Evolutionary conservation across 164 flowering plant genomes (phyloP).

Genomic region (Platanus orientalis): DNA sequence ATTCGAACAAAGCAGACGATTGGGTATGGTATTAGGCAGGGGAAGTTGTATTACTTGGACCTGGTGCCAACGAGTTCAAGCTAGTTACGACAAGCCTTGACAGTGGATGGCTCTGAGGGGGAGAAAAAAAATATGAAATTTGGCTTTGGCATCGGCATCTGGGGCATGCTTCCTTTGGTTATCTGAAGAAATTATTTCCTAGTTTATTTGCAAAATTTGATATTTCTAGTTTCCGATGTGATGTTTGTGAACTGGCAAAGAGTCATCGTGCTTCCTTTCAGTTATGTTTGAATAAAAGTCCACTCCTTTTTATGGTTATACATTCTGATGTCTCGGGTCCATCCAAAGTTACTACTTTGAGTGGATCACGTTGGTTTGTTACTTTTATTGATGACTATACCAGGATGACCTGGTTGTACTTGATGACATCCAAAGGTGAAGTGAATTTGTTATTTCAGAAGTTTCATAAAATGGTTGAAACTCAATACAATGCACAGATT

Average conservation of each 20-base stretch:
- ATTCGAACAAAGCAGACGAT: slow-evolving; percentile 8
- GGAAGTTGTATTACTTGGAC: too few species aligned
- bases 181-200: too few species aligned
- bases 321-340: too few species aligned
- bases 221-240: too few species aligned
- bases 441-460: slow-evolving; percentile 18
- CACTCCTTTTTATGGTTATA: too few species aligned
- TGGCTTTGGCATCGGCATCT: slow-evolving; percentile 10
- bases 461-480: too few species aligned
- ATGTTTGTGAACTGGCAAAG: too few species aligned
- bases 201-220: too few species aligned
- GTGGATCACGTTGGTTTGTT: slow-evolving; percentile 15
- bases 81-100: background rate
- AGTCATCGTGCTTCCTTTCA: too few species aligned
- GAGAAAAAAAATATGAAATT: slow-evolving; percentile 4
- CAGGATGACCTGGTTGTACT: slow-evolving; percentile 19
- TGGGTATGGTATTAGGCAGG: slow-evolving; percentile 14
- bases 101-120: background rate
- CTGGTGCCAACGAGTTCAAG: background rate
- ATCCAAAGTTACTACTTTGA: too few species aligned
- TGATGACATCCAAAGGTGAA: slow-evolving; percentile 12
- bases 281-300: too few species aligned
- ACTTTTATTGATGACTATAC: slow-evolving; percentile 27
- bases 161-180: slow-evolving; percentile 16
- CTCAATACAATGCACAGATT: slow-evolving; percentile 18